Evolutionary conservation across 805 yeast species (phyloP).

Genomic region (Starmerella stellata): DNA sequence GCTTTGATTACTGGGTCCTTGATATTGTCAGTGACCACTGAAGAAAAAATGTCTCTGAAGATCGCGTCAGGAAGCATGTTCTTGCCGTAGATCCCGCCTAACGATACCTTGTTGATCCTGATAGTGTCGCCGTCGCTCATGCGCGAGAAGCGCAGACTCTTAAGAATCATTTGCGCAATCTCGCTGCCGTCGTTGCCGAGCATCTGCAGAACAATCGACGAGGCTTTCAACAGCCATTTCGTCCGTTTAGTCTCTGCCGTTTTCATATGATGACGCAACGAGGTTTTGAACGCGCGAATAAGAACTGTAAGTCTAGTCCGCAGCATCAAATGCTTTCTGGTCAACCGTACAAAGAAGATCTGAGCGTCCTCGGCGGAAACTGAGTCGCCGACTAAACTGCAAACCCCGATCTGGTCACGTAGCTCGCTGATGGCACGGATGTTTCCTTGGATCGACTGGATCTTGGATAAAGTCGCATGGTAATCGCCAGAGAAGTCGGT

Average conservation of each 20-base stretch:
- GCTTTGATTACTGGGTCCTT: constrained; percentile 24
- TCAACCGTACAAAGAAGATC: constrained; percentile 18
- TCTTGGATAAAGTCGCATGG: constrained; percentile 30
- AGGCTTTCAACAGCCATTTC: constrained; percentile 42
- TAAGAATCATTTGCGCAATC: constrained; percentile 52
- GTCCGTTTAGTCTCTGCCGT: constrained; percentile 21
- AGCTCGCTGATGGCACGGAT: constrained; percentile 27
- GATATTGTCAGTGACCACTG: constrained; percentile 19
- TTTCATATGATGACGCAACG: constrained; percentile 19
- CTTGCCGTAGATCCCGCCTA: constrained; percentile 49
- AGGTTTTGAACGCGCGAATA: constrained; percentile 23
- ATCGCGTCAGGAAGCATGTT: constrained; percentile 39
- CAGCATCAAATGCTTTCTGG: constrained; percentile 19
- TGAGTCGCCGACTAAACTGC: constrained; percentile 5
- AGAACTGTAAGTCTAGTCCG: constrained; percentile 21
- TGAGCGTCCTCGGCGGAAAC: constrained; percentile 3
- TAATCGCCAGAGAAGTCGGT: constrained; percentile 47
- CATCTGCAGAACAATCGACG: constrained; percentile 54
- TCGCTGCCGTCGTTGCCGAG: constrained; percentile 42
- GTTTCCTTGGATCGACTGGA: constrained; percentile 35
- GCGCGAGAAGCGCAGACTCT: constrained; percentile 41
- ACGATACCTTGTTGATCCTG: constrained; percentile 39
- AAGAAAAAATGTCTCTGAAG: constrained; percentile 56
- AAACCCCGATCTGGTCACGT: constrained; percentile 20
- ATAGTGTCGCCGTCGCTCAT: constrained; percentile 49